Base-by-base conservation (phyloP, 2,329 filamentous ascomycete genomes). In the Colletotrichum viniferum region DNA sequence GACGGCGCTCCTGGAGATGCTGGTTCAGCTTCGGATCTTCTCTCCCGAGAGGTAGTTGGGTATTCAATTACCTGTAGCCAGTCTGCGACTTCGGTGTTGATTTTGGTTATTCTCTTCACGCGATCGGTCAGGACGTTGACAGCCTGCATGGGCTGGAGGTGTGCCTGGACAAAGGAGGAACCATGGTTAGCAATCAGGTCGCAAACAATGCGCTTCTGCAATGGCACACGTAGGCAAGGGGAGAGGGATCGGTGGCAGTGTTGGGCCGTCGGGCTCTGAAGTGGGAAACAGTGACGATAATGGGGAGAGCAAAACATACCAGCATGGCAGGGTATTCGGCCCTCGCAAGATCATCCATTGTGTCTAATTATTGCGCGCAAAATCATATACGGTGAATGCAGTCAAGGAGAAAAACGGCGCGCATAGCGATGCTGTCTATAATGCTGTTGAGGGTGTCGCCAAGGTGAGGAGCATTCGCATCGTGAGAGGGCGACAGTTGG, bases 281-380 rank as follows among this genome's bases (percentile, higher is more conserved):
- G 16, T 34, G 34, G 69, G 26, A 28, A 64, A 71, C 36, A 66
- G 38, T 65, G 67, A 66, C 60, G 67, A 71, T 21, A 24, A 61
- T 48, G 34, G 55, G 24, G 71, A 18, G 56, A 43, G 21, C 64
- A 72, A 34, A 56, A 69, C 69, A 65, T 90, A 98, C 96, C 93
- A 98, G 93, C 91, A 98, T 93, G 80, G 93, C 93, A 85, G 96
- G 96, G 89, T 98, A 98, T 86, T 98, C 96, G 85, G 94, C 90
- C 86, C 96, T 92, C 84, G 94, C 93, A 82, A 96, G 90, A 82
- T 93, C 93, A 76, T 95, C 93, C 92, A 95, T 95, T 81, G 81
- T 85, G 80, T 77, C 73, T 68, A 73, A 74, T 71, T 69, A 74
- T 13, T 34, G 75, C 61, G 71, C 77, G 75, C 68, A 66, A 71